Evolutionary conservation across 192 early-diverging fungal species (phyloP).

Genomic region (Umbelopsis sp.): DNA sequence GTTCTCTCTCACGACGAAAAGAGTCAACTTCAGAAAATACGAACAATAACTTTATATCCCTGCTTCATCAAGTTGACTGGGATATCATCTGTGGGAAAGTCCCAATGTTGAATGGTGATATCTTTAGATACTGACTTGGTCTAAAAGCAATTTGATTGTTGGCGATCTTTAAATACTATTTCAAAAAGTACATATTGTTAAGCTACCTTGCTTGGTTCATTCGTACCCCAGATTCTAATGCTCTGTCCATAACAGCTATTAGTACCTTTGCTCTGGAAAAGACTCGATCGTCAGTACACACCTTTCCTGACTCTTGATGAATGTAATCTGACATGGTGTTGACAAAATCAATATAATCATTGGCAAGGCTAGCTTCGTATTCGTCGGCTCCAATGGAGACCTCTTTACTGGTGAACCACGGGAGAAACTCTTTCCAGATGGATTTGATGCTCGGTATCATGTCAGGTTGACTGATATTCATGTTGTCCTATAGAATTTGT

Average conservation of each 20-base stretch:
- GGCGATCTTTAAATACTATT: neutral
- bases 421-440: conserved; percentile 24
- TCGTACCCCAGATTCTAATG: conserved; percentile 18
- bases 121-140: conserved; percentile 9
- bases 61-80: conserved; percentile 14
- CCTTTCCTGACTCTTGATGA: conserved; percentile 18
- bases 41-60: conserved; percentile 19
- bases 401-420: conserved; percentile 14
- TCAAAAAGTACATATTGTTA: neutral
- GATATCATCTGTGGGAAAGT: conserved; percentile 14
- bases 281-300: neutral
- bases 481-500: neutral
- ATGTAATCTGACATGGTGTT: conserved; percentile 21
- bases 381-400: conserved; percentile 21
- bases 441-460: conserved; percentile 24
- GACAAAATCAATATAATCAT: conserved; percentile 23
- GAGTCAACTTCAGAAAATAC: neutral
- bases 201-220: conserved; percentile 13
- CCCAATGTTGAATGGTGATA: conserved; percentile 21
- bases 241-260: neutral
- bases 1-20: no score
- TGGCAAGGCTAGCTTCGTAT: conserved; percentile 15
- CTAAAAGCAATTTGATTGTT: neutral
- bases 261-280: neutral
- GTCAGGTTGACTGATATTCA: conserved; percentile 17